phyloP scores from a whole-genome alignment of 257 asterid genomes.

The Ehretia macrophylla region DNA sequence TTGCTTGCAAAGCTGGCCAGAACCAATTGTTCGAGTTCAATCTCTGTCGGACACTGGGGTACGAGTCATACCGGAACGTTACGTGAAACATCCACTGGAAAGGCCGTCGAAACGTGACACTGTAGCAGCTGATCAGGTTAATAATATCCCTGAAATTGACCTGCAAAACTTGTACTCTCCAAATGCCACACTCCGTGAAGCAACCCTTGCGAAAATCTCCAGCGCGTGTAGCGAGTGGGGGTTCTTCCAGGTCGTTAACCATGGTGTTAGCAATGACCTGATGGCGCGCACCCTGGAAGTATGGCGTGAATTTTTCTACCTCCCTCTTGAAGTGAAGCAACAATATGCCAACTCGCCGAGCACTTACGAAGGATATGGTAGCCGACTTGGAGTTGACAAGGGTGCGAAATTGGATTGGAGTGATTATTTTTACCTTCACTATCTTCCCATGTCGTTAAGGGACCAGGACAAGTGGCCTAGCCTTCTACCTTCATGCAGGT shows the following conservation, averaged over 20 bases:
- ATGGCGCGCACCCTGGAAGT: conserved; percentile 43
- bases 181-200: conserved; percentile 24
- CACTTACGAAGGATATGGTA: conserved; percentile 90
- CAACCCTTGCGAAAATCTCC: conserved; percentile 30
- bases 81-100: conserved; percentile 59
- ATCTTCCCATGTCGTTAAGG: conserved; percentile 46
- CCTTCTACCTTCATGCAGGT: conserved; percentile 72
- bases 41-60: conserved; percentile 74
- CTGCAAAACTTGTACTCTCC: conserved; percentile 41
- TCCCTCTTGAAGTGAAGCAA: conserved; percentile 68
- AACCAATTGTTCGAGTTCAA: conserved; percentile 78
- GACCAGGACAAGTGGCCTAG: conserved; percentile 72
- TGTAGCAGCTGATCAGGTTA: neutral
- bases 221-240: conserved; percentile 88
- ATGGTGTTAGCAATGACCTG: conserved; percentile 56
- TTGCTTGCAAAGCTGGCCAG: conserved; percentile 68
- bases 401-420: conserved; percentile 81
- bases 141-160: conserved; percentile 49
- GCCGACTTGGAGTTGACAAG: conserved; percentile 71
- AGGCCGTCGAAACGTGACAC: conserved; percentile 29
- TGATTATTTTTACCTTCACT: conserved; percentile 72
- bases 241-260: conserved; percentile 85
- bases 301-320: conserved; percentile 73
- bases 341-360: conserved; percentile 56
- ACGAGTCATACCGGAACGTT: conserved; percentile 63